Conservation (phyloP, 805 yeast genomes). For the Phaffomyces antillensis region DNA sequence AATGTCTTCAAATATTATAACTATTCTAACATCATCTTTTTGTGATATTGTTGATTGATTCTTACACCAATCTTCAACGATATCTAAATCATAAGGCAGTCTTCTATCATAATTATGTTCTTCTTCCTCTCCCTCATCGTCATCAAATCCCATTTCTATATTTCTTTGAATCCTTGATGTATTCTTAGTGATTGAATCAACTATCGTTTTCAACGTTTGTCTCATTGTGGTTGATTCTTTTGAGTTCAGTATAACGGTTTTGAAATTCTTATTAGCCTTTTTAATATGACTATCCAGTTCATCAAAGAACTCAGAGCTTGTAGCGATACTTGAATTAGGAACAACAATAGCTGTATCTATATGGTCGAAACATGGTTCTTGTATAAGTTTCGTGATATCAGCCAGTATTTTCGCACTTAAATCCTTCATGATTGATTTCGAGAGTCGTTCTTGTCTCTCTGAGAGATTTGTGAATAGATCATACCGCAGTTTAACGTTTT, state of each 20-base stretch:
- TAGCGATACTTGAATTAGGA: conserved; percentile 18
- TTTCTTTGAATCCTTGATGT: neutral
- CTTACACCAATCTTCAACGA: conserved; percentile 20
- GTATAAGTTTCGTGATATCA: conserved; percentile 9
- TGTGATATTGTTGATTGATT: conserved; percentile 1
- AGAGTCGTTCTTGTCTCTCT: conserved; percentile 10
- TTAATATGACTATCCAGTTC: conserved; percentile 11
- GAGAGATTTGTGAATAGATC: conserved; percentile 8
- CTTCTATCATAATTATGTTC: conserved; percentile 14
- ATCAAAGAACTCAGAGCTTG: conserved; percentile 10
- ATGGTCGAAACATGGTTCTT: neutral
- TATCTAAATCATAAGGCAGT: conserved; percentile 20
- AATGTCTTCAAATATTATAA: conserved; percentile 20
- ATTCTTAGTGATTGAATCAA: conserved; percentile 9
- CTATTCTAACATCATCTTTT: conserved; percentile 11
- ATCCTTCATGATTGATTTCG: conserved; percentile 13
- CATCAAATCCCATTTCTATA: conserved; percentile 1
- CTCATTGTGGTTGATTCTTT: conserved; percentile 23
- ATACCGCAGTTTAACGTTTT: conserved; percentile 12
- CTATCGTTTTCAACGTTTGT: conserved; percentile 16
- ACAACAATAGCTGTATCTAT: conserved; percentile 16
- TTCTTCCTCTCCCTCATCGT: conserved; percentile 12
- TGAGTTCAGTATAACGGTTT: conserved; percentile 15
- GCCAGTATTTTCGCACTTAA: conserved; percentile 9
- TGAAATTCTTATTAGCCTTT: conserved; percentile 5